phyloP scores from a whole-genome alignment of 176 grass and related monocot species.

The Paspalum vaginatum region DNA sequence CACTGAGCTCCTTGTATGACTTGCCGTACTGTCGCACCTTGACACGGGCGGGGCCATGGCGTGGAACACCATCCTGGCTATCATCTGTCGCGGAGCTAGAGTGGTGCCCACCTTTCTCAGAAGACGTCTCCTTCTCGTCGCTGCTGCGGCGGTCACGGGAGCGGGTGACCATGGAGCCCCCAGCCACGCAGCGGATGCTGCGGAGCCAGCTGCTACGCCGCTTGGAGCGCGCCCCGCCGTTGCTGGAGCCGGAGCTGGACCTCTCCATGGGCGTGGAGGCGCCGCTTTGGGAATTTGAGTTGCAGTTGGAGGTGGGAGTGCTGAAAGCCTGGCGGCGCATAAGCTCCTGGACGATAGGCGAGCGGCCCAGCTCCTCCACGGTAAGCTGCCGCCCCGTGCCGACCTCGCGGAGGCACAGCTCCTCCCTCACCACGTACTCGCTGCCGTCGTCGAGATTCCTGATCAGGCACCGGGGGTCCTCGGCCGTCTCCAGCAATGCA shows the following conservation, averaged over 20 bases:
- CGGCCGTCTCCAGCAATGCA: constrained; percentile 45
- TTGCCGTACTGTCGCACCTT: constrained; percentile 84
- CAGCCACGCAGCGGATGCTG: constrained; percentile 62
- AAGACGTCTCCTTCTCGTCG: constrained; percentile 77
- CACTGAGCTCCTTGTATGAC: constrained; percentile 75
- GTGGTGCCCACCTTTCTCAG: constrained; percentile 72
- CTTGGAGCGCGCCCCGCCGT: constrained; percentile 50
- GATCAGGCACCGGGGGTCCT: constrained; percentile 75
- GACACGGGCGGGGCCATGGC: constrained; percentile 56
- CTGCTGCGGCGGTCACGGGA: constrained; percentile 65
- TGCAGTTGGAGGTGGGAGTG: constrained; percentile 37
- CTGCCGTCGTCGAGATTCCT: constrained; percentile 88
- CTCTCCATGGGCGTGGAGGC: constrained; percentile 44
- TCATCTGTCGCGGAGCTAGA: constrained; percentile 88
- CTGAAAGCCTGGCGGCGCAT: constrained; percentile 75
- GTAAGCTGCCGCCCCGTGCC: constrained; percentile 89
- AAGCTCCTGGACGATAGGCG: constrained; percentile 92
- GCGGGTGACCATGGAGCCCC: constrained; percentile 52
- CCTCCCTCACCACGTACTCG: constrained; percentile 78
- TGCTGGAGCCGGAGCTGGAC: constrained; percentile 59
- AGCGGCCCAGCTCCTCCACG: constrained; percentile 84
- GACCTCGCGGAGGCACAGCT: constrained; percentile 68
- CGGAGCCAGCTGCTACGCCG: constrained; percentile 69
- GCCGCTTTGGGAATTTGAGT: constrained; percentile 51
- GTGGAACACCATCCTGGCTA: constrained; percentile 68